Base-by-base conservation (phyloP, 768 basidiomycete species). In the Lentinus tigrinus region DNA sequence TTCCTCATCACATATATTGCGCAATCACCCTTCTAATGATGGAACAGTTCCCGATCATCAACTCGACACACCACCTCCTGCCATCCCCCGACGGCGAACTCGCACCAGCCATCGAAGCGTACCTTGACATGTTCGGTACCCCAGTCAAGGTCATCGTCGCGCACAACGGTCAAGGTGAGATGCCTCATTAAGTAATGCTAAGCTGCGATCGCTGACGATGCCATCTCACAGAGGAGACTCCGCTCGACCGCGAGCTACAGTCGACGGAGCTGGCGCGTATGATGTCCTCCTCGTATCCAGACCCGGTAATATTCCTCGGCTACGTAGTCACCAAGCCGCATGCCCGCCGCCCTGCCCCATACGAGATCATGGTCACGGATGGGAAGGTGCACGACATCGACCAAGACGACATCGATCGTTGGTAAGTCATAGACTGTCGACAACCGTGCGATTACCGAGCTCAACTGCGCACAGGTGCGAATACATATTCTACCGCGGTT, bases 51-150 rank as follows among this genome's bases (percentile, higher is more conserved):
- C 93, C 94, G 0, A 95, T 96, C 68, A 78, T 95, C 64, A 85
- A 85, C 63, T 89, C 92, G 1, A 85, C 83, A 14, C 94, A 95
- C 67, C 91, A 95, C 67, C 78, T 95, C 0, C 79, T 95, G 39
- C 93, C 94, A 0, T 95, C 93, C 1, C 94, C 94, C 19, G 70
- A 81, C 55, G 90, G 91, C 8, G 93, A 95, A 69, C 84, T 95
- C 24, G 93, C 92, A 2, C 93, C 93, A 0, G 93, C 93, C 1
- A 95, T 95, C 31, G 89, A 93, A 70, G 93, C 93, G 3, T 80
- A 90, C 2, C 74, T 95, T 14, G 88, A 94, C 51, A 77, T 93
- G 7, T 88, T 85, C 62, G 92, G 93, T 0, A 87, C 85, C 0
- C 79, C 82, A 51, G 83, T 95, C 17, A 87, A 86, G 5, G 91